Evolutionary conservation across 306 rosid species (phyloP), one percentile per base, ranked within the genome.

Genomic region (Lablab purpureus): DNA sequence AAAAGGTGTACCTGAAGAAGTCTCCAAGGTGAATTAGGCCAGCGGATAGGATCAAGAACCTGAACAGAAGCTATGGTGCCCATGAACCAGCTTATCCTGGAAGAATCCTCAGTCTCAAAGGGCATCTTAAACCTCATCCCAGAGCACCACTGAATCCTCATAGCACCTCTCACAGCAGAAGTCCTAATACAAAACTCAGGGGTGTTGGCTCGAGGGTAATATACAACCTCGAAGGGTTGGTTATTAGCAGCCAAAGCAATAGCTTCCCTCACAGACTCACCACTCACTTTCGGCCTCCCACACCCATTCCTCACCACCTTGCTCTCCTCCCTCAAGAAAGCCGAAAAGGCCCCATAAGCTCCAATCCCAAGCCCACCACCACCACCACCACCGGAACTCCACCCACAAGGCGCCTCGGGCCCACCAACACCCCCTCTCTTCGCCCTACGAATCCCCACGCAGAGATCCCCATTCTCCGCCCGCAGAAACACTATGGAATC

Each of bases 1-100:
- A 41, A 43, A 12, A 43, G 49, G 49, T 58, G 65, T 85, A 92
- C 99, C 99, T 93, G 98, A 58, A 95, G 98, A 85, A 91, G 94
- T 40, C 99, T 80, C 99, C 99, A 95, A n/a, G 97, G 98, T 3
- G 99, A 95, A 76, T 91, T 85, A 55, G 98, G 96, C 99, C 99
- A 95, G 40, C 92, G 90, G 68, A 91, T 84, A 3, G 94, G 93
- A 71, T 95, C 98, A 17, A 92, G 84, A 68, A 91, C 90, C 63
- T 93, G 97, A 85, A 90, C 94, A 83, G 96, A 90, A 76, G 93
- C 50, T n/a, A 91, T 84, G 30, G 99, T 91, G 9, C 99, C 99
- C 99, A 95, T 93, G 67, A 95, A 93, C 99, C 99, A 95, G 82
- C 99, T 95, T 0, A 93, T 95, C 81, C 98, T 78, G 7, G 98